Base-by-base conservation (phyloP, 305 asterid species). In the Fraxinus latifolia region DNA sequence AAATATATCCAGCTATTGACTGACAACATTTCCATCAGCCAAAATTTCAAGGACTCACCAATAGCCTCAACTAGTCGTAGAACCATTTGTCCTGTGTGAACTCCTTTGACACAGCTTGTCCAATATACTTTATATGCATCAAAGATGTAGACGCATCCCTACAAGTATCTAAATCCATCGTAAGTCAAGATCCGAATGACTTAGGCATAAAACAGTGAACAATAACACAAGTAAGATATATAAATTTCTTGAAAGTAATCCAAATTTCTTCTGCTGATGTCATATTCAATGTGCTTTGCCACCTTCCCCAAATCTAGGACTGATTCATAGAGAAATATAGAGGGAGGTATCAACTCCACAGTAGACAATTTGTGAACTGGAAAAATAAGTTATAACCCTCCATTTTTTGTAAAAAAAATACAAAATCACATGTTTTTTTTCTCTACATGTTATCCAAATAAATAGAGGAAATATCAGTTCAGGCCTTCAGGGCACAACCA, bases 101-200 rank as follows among this genome's bases (percentile, higher is more conserved):
- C 34, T 72, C 98, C 98, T 79, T 92, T 91, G 79, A 92, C 90
- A 29, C 97, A 90, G 88, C 90, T 83, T 7, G 91, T 81, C 98
- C 98, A 94, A 65, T 94, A 94, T 79, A 94, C 93, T 89, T 89
- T 92, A 81, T 92, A 94, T 33, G 97, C 97, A 11, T 94, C 98
- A 83, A 85, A 8, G 53, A 94, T 92, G 89, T 92, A 94, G 78
- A 92, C 90, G 84, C 97, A 94, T 36, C 98, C 98, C 98, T 93
- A 85, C 80, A 82, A 81, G 39, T 73, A 81, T 77, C 39, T 79
- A 65, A 75, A 74, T 60, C 62, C 50, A 82, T 80, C 71, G 77
- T 33, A 73, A 19, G 42, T 74, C 73, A 44, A 74, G 74, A 77
- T 81, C 23, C 50, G 78, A 70, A 44, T 21, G 50, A 39, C 15